Base-by-base conservation (phyloP, 164 flowering plant genomes). In the Annona cherimola region DNA sequence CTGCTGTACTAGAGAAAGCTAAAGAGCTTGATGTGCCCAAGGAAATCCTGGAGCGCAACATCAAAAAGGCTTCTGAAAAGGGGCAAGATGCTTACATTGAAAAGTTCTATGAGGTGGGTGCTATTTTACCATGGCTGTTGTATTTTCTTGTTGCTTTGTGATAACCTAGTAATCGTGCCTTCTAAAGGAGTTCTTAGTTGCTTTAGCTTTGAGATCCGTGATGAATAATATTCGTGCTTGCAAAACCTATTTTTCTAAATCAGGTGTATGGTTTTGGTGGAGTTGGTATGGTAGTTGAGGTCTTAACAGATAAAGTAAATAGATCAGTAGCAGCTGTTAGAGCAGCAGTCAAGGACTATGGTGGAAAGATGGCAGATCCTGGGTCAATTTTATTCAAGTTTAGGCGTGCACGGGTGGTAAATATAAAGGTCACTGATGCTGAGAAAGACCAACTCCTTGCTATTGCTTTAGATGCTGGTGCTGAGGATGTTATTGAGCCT, bases 241-340 rank as follows among this genome's bases (percentile, higher is more conserved):
- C 12, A 39, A 43, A 41, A 39, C 66, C 19, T 12, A 14, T 63
- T 68, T 60, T 73, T 73, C 62, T 71, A 40, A 70, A 39, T 72
- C 81, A 93, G 99, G 97, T 93, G 0, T 93, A 93, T 81, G 98
- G 98, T 55, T 93, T 77, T 86, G 96, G 97, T 68, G 98, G 98
- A 76, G 97, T 82, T 26, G 90, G 99, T 72, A 87, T 95, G 69
- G 85, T 91, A 67, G 85, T 91, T 76, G 97, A 95, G 81, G 99
- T 91, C 70, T 83, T 81, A 69, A 93, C 99, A 3, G 99, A 95
- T 81, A 95, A 95, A 77, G 74, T 89, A 76, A 93, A 77, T 74
- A 86, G 99, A 82, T 91, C 98, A 19, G 93, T 95, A 75, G 94
- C 94, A 61, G 83, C 81, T 66, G 86, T 95, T 45, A 87, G 98